Evolutionary conservation across 2,329 filamentous ascomycete genomes (phyloP).

Genomic region (Rhinocladiella similis): DNA sequence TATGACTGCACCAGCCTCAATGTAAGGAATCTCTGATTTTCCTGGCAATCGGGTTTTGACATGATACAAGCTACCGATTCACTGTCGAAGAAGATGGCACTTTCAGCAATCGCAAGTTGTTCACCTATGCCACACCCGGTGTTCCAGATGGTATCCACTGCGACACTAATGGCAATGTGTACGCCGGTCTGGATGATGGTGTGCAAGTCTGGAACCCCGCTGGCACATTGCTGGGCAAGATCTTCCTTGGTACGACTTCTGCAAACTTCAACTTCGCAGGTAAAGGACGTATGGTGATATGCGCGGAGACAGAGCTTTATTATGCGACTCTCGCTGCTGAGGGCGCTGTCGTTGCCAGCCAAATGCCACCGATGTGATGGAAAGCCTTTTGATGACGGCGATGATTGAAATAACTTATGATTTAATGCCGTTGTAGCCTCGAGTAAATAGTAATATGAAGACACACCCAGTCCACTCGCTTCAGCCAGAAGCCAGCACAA

Average conservation of each 20-base stretch:
- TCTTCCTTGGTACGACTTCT: conserved; percentile 41
- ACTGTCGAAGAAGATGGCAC: conserved; percentile 23
- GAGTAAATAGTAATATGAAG: too few species aligned
- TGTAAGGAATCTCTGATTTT: conserved; percentile 8
- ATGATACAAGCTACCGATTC: conserved; percentile 25
- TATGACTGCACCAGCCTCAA: conserved; percentile 21
- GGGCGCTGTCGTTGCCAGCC: conserved; percentile 16
- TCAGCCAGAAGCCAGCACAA: too few species aligned
- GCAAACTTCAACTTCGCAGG: conserved; percentile 32
- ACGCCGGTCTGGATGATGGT: conserved; percentile 56
- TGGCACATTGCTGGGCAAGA: conserved; percentile 57
- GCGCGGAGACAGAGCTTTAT: conserved; percentile 23
- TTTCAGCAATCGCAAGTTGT: conserved; percentile 49
- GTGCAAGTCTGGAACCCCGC: conserved; percentile 55
- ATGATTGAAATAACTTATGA: background rate
- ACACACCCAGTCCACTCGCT: too few species aligned
- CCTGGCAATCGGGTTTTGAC: background rate
- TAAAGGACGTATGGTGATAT: conserved; percentile 26
- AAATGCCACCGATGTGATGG: conserved; percentile 17
- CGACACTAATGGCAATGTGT: conserved; percentile 57
- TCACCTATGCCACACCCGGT: conserved; percentile 51
- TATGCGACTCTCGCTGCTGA: conserved; percentile 24
- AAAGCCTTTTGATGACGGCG: background rate
- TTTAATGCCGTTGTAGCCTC: too few species aligned
- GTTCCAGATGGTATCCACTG: conserved; percentile 51